Conservation (phyloP, 2,329 filamentous ascomycete genomes). For the Botrytis byssoidea region DNA sequence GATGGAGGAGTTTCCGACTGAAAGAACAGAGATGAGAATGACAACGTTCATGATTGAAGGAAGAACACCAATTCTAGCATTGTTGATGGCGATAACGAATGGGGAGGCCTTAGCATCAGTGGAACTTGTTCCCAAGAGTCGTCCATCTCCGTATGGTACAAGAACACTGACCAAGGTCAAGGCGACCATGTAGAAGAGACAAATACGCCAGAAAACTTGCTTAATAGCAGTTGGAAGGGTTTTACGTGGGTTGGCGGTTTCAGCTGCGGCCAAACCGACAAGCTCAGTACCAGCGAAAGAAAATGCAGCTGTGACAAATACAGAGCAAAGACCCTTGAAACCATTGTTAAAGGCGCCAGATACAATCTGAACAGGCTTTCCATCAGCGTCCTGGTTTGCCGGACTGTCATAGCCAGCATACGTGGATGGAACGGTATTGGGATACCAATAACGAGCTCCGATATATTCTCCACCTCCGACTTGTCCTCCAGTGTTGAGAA, state of each 20-base stretch:
- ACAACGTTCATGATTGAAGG: constrained; percentile 59
- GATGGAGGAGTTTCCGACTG: constrained; percentile 57
- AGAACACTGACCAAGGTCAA: constrained; percentile 53
- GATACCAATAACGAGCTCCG: constrained; percentile 60
- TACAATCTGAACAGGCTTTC: constrained; percentile 22
- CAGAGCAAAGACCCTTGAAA: constrained; percentile 51
- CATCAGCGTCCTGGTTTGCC: constrained; percentile 15
- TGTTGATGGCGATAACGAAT: constrained; percentile 57
- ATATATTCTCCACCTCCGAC: constrained; percentile 56
- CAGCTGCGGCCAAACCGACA: constrained; percentile 52
- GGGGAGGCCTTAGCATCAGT: constrained; percentile 47
- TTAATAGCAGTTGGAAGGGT: constrained; percentile 52
- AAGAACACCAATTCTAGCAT: constrained; percentile 52
- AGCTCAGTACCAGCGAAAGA: constrained; percentile 53
- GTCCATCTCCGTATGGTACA: constrained; percentile 44
- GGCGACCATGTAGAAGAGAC: constrained; percentile 52
- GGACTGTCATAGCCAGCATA: constrained; percentile 44
- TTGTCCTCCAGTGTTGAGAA: constrained; percentile 55
- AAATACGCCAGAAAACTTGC: constrained; percentile 56
- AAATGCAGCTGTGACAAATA: constrained; percentile 53
- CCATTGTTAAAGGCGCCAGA: constrained; percentile 46
- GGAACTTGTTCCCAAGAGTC: constrained; percentile 41
- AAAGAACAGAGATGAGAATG: constrained; percentile 58
- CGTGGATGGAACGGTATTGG: constrained; percentile 42
- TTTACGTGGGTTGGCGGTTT: constrained; percentile 49